These are phyloP conservation scores for Nidularia pulvinata DNA, from an alignment of 768 basidiomycete genomes.

Conservation along the genomic window DNA sequence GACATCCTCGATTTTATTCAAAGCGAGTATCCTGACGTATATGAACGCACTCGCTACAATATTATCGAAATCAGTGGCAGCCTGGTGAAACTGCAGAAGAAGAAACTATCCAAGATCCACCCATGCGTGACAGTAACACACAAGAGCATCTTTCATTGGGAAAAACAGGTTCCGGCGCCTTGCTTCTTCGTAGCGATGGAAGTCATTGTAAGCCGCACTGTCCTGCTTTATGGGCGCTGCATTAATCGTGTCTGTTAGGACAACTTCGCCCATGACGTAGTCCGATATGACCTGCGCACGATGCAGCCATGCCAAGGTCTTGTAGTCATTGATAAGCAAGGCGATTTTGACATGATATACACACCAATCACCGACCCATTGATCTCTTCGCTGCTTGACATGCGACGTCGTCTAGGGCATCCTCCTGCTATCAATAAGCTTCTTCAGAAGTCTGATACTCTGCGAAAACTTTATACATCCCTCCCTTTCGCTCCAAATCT, in stretches of 20 bases:
- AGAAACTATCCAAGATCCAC: conserved; percentile 61
- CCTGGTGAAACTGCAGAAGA: conserved; percentile 70
- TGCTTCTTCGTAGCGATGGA: conserved; percentile 96
- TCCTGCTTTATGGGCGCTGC: no score
- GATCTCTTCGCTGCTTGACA: conserved; percentile 72
- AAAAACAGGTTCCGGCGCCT: conserved; percentile 69
- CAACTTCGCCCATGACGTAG: conserved; percentile 95
- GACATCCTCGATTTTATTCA: conserved; percentile 85
- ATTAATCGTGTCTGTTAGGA: conserved; percentile 62
- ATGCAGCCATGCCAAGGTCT: conserved; percentile 83
- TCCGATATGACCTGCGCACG: conserved; percentile 85
- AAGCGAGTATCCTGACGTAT: conserved; percentile 85
- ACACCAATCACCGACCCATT: conserved; percentile 85
- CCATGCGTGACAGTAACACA: conserved; percentile 70
- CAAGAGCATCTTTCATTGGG: conserved; percentile 88
- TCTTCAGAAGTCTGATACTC: conserved; percentile 47
- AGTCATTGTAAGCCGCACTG: conserved; percentile 86
- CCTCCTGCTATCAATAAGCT: conserved; percentile 55
- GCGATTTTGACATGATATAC: conserved; percentile 86
- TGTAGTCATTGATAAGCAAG: conserved; percentile 74
- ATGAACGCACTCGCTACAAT: conserved; percentile 88
- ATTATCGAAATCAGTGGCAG: conserved; percentile 94
- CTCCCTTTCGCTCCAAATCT: conserved; percentile 94
- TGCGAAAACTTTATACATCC: conserved; percentile 65
- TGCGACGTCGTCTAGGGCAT: conserved; percentile 61